These are phyloP conservation scores for Lachnellula suecica DNA, from an alignment of 2,329 filamentous ascomycete species.

Conservation along the genomic window DNA sequence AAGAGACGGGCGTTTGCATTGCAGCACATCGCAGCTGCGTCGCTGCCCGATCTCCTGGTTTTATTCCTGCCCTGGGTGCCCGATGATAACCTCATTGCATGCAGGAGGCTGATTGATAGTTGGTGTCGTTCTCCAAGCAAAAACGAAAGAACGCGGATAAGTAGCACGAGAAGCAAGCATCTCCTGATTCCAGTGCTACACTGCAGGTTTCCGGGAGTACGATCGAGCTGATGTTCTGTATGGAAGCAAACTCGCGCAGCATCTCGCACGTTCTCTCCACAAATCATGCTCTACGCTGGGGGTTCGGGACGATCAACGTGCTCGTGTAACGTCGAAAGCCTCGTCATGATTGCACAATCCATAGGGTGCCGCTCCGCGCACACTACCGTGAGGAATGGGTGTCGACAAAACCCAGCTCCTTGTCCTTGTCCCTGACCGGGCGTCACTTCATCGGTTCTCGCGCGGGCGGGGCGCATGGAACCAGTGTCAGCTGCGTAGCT, in stretches of 20 bases:
- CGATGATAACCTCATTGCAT: background rate
- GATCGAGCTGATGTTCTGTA: background rate
- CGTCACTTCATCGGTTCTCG: background rate
- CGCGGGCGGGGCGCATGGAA: too few species aligned
- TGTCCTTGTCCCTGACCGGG: background rate
- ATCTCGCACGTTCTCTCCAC: background rate
- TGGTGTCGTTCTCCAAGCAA: background rate
- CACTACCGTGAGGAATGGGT: background rate
- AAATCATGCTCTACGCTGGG: background rate
- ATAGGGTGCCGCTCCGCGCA: background rate
- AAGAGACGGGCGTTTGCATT: background rate
- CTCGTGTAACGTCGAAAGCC: background rate
- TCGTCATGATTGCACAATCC: background rate
- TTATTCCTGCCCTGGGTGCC: background rate
- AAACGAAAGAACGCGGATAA: background rate
- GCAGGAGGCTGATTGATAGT: background rate
- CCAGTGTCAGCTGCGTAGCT: background rate
- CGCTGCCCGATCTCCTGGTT: background rate
- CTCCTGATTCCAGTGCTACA: background rate
- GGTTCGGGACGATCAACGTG: background rate
- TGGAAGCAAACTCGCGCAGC: background rate
- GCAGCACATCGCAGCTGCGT: background rate
- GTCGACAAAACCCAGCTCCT: background rate
- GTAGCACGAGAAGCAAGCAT: background rate
- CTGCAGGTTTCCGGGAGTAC: background rate